Evolutionary conservation across 1,284 basidiomycete genomes (phyloP), one percentile per base, ranked within the genome.

Genomic region (Cutaneotrichosporon dermatis): DNA sequence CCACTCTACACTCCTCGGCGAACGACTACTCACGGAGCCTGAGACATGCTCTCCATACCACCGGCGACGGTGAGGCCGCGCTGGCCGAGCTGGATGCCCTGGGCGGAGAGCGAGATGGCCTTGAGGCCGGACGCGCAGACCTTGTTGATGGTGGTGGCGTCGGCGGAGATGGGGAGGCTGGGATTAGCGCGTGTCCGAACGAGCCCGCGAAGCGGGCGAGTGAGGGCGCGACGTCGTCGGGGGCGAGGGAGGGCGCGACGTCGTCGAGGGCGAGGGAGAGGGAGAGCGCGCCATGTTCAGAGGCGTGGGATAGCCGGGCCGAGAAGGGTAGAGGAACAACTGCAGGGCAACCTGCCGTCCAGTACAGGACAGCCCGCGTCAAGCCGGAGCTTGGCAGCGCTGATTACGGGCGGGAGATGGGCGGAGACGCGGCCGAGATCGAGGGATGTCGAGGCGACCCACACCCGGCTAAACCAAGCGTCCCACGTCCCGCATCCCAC

Each of bases 101-200:
- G 94, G 42, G 91, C 84, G 56, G 92, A 96, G 65, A 96, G 84
- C 79, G 92, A 95, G 80, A 97, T 85, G 44, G 92, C 83, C 81
- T 99, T 97, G 83, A 99, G 83, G 57, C 95, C 96, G 63, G 89
- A 92, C 4, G 95, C 95, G 77, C 95, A 99, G 72, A 99, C 91
- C 79, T 98, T 96, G 85, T 99, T 99, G 82, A 99, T 89, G 55
- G 96, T 99, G 43, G 96, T 99, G 15, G 94, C 94, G 80, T 99
- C 96, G 41, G 93, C 93, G 62, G 83, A 83, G 25, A 87, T 79
- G 65, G 85, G 87, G 77, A 96, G 73, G 39, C 77, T 75, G 53
- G 15, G 37, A 55, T 62, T 66, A 66, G 72, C 77, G 79, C 50
- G 76, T 64, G 7, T 5, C 33, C 10, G 10, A 33, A 7, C 8